Evolutionary conservation across 2,329 filamentous ascomycete species (phyloP), one percentile per base, ranked within the genome.

Genomic region (Pyrenochaeta sp.): DNA sequence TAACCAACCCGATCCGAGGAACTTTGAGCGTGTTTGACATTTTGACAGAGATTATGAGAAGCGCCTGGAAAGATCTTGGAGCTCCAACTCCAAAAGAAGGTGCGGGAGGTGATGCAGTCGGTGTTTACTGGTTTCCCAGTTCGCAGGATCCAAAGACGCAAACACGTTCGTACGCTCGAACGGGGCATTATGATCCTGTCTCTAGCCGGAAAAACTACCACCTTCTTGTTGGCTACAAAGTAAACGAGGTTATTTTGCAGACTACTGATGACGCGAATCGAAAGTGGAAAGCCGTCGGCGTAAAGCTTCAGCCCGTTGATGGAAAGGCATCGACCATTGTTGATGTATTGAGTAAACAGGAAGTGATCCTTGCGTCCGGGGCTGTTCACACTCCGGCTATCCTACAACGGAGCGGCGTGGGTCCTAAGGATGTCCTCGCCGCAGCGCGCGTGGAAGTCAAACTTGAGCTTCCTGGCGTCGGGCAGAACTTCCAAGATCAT

Each of bases 101-200:
- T 18, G 55, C 48, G 4, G 15, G 26, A 17, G 55, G 53, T 8
- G 22, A 50, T 26, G 44, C 41, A 13, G 13, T 47, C 15, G 55
- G 55, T 9, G 36, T 41, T 4, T 52, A 48, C 24, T 58, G 50
- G 46, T 14, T 48, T n/a, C 49, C 55, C 6, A 35, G 37, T 15
- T 46, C 49, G 4, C 30, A 43, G 22, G 41, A 40, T 47, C 45
- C 45, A 10, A 31, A 31, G 20, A 55, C 42, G 10, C 44, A 60
- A 34, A 63, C 57, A 6, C 48, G 67, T 29, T 62, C 58, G 1
- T 61, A 61, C 19, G 58, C 64, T 9, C 41, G 56, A 18, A 49
- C 41, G 10, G 63, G 60, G 1, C 62, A 69, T 45, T 65, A 67
- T 19, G 57, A 65, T 29, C 49, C 54, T 4, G 44, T 60, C 13